A percentile compares a stretch with the other conserved stretches of the same genome.
Conservation (phyloP, 768 basidiomycete species). For the Cyclocybe cylindracea region DNA sequence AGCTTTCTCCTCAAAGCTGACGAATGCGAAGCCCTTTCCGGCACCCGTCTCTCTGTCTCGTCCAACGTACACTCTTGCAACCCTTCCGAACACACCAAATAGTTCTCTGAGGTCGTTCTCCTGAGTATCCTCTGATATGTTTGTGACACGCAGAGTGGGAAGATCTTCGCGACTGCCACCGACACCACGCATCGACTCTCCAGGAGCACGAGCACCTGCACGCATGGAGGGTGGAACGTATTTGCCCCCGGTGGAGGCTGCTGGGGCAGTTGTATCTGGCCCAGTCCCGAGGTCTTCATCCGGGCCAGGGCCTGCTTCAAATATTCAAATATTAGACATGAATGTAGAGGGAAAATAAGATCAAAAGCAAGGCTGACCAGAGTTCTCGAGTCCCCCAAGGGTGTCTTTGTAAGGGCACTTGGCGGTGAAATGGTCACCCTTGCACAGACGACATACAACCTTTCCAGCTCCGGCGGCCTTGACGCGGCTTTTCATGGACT, state of each 20-base stretch:
- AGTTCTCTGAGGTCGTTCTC: constrained; percentile 93
- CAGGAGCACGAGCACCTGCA: constrained; percentile 61
- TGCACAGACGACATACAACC: constrained; percentile 90
- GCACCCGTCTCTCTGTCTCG: constrained; percentile 92
- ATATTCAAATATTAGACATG: constrained; percentile 10
- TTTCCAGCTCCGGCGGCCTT: constrained; percentile 81
- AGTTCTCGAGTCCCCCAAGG: constrained; percentile 71
- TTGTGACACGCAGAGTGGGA: constrained; percentile 95
- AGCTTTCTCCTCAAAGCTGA: constrained; percentile 85
- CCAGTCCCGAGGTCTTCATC: constrained; percentile 40
- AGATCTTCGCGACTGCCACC: constrained; percentile 79
- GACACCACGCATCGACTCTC: constrained; percentile 74
- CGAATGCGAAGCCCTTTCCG: constrained; percentile 97
- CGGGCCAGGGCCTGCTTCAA: constrained; percentile 33
- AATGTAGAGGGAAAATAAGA: background rate
- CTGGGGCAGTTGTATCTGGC: constrained; percentile 37
- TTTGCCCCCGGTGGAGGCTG: constrained; percentile 63
- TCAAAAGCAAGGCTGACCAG: constrained; percentile 38
- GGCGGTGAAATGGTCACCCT: constrained; percentile 96
- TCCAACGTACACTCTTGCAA: constrained; percentile 91
- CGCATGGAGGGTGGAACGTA: constrained; percentile 96
- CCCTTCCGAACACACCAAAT: constrained; percentile 83
- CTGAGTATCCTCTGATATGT: constrained; percentile 92
- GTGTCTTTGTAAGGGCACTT: constrained; percentile 99
- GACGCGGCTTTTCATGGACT: constrained; percentile 64